Evolutionary conservation across 2,329 filamentous ascomycete species (phyloP).

Genomic region (Colletotrichum tofieldiae): DNA sequence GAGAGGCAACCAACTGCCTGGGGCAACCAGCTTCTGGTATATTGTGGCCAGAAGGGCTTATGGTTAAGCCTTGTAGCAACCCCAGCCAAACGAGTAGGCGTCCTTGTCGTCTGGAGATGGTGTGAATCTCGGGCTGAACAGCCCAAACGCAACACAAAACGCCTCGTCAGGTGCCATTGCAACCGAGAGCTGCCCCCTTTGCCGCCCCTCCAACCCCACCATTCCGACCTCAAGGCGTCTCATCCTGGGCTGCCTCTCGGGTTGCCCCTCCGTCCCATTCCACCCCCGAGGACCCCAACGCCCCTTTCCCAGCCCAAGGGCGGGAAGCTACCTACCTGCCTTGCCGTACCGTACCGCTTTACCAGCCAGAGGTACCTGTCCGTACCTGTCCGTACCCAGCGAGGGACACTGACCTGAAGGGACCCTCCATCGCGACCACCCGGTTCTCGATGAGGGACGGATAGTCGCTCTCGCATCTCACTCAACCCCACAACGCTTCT

Average conservation of each 20-base stretch:
- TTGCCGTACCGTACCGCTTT: not conserved
- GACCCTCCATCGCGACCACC: slow-evolving; percentile 7
- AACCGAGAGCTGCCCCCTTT: slow-evolving; percentile 23
- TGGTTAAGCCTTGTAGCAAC: not conserved
- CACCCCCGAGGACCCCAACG: not conserved
- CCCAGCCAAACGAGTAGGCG: not conserved
- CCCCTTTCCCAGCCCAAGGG: slow-evolving; percentile 15
- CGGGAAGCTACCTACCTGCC: not conserved
- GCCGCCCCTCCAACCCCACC: slow-evolving; percentile 32
- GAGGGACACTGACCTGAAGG: slow-evolving; percentile 7
- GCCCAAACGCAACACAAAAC: slow-evolving; percentile 19
- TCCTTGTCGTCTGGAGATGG: slow-evolving; percentile 4
- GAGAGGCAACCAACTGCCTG: not conserved
- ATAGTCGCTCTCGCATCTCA: slow-evolving; percentile 19
- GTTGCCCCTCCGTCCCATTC: slow-evolving; percentile 24
- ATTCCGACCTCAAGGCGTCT: slow-evolving; percentile 32
- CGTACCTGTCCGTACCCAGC: not conserved
- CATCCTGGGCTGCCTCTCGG: slow-evolving; percentile 39
- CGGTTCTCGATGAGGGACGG: slow-evolving; percentile 2
- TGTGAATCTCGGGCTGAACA: slow-evolving; percentile 16
- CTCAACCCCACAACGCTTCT: slow-evolving; percentile 19
- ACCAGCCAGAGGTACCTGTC: not conserved
- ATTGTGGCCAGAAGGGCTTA: not conserved
- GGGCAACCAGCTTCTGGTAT: not conserved
- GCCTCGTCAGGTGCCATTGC: slow-evolving; percentile 17